These are phyloP conservation scores for Penicillium pancosmium DNA, from an alignment of 495 filamentous ascomycete species.

Conservation along the genomic window DNA sequence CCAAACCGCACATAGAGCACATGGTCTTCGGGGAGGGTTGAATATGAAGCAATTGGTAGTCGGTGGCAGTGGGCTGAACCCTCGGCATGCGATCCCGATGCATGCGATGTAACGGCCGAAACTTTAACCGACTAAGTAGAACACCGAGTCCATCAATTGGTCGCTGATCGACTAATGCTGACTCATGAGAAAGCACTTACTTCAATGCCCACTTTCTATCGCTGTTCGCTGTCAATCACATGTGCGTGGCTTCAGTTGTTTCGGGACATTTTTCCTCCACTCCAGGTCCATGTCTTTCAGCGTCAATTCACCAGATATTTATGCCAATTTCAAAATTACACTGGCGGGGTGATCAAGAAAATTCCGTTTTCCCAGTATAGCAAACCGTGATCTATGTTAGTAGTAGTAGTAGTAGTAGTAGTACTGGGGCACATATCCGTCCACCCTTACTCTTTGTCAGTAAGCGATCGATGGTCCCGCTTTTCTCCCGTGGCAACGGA, in stretches of 20 bases:
- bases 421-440: no score
- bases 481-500: no score
- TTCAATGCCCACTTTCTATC: conserved; percentile 4
- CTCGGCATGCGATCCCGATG: not conserved
- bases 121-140: not conserved
- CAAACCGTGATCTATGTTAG: no score
- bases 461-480: no score
- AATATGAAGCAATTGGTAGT: no score
- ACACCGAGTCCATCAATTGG: not conserved
- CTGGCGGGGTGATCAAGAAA: no score
- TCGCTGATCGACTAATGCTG: not conserved
- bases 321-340: conserved; percentile 31
- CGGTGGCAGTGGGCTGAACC: no score
- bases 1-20: no score
- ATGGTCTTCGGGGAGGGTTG: no score
- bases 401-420: no score
- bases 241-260: conserved; percentile 12
- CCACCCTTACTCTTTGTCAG: no score
- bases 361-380: no score
- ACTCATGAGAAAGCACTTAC: not conserved
- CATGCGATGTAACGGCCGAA: not conserved
- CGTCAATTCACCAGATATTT: conserved; percentile 18
- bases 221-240: not conserved
- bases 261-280: conserved; percentile 23
- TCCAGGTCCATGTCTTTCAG: conserved; percentile 25